Evolutionary conservation across 371 early-diverging fungal genomes (phyloP), one percentile per base, ranked within the genome.

Genomic region (Apophysomyces elegans): DNA sequence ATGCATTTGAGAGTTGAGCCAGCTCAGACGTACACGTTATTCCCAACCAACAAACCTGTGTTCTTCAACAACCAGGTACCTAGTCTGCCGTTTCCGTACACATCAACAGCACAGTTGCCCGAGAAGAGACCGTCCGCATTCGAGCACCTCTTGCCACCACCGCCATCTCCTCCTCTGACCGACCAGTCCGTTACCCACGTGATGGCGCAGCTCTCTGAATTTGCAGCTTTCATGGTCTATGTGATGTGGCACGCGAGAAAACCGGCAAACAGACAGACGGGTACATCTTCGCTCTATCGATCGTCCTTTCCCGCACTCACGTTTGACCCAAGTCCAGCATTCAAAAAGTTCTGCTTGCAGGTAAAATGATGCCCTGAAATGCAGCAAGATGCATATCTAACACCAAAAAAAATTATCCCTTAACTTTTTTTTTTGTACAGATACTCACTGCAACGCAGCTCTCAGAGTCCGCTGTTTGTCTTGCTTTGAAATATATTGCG

Each of bases 211-310:
- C 71, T 86, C 5, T 81, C 86, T 14, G 88, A 88, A 44, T 88
- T 85, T 74, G 86, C 86, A 21, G 79, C 88, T 26, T 79, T 82
- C 46, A 84, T 88, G 79, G 82, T 86, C 12, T 88, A 84, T 74
- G 67, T 85, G 62, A 86, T 88, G 71, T 88, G 88, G 88, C 86
- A 86, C 69, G 83, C 84, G 11, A 67, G 85, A 61, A 81, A 74
- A 66, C 63, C 66, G 35, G 58, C 63, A 21, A 37, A 61, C 21
- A 62, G 14, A 58, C 61, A 39, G 37, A 35, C 46, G n/a, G 18
- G 21, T 60, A 45, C 65, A 62, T 26, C 38, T 26, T 59, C 64
- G 39, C 54, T 59, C 56, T 57, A 35, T 66, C 58, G 60, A 43
- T 47, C 66, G 37, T 57, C 67, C 35, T 70, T 37, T 58, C 66